A percentile compares a stretch with the other conserved stretches of the same genome.
phyloP scores from a whole-genome alignment of 2,329 filamentous ascomycete species.

The Colletotrichum sp. region DNA sequence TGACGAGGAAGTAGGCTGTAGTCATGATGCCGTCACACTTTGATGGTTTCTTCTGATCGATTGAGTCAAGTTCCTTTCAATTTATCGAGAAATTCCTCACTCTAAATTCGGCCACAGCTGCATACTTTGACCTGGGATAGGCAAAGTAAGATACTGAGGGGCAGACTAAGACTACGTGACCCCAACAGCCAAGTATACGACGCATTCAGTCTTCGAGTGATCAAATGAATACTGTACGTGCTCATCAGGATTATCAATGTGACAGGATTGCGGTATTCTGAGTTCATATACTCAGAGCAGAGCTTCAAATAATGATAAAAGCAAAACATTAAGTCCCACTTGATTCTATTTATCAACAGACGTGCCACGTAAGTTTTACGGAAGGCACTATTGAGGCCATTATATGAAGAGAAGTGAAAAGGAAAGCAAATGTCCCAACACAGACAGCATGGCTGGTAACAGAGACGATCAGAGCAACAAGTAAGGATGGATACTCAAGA shows the following conservation, averaged over 20 bases:
- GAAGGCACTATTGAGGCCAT: background rate
- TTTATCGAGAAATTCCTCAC: background rate
- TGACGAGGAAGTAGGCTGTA: background rate
- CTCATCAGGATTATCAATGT: background rate
- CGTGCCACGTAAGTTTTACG: background rate
- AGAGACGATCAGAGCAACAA: background rate
- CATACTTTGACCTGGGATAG: background rate
- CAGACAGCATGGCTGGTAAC: background rate
- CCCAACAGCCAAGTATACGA: background rate
- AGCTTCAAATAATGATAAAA: background rate
- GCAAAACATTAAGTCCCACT: background rate
- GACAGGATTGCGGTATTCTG: background rate
- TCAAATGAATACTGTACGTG: background rate
- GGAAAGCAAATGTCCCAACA: too few relatives aligned
- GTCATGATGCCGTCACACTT: background rate
- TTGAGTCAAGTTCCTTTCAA: fast-evolving
- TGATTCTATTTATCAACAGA: background rate
- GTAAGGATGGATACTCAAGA: background rate
- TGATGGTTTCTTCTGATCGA: background rate
- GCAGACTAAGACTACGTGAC: background rate
- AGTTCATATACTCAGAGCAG: background rate
- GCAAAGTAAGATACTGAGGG: background rate
- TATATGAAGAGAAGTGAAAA: too few relatives aligned
- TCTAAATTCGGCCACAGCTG: background rate
- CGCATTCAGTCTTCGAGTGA: too few relatives aligned